Evolutionary conservation across 176 grass and related monocot species (phyloP), one percentile per base, ranked within the genome.

Genomic region (Themeda triandra): DNA sequence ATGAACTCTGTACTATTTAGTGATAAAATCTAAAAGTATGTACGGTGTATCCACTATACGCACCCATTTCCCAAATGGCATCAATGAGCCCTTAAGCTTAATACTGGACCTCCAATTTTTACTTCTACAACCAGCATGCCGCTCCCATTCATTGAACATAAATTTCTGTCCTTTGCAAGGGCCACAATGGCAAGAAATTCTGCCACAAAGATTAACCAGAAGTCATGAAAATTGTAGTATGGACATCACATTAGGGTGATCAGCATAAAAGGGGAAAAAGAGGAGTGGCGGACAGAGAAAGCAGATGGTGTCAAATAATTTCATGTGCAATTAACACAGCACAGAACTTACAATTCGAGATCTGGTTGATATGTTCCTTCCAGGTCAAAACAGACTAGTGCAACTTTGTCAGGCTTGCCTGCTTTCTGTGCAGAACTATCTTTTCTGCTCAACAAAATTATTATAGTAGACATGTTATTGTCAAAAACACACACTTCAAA

Each of bases 21-120:
- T 87, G 29, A n/a, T 30, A 85, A 54, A 86, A 44, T 18, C 68
- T 11, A 80, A 86, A 81, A 58, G 53, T 10, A 59, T 59, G 32
- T 73, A 78, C 74, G 68, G 2, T 79, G 35, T 31, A 36, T 28
- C 12, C 42, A 69, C 69, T 64, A 24, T 75, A 91, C 89, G 53
- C 33, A 98, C 96, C 93, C 93, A 98, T 98, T 95, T 95, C 64
- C 96, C 96, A 63, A 98, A 83, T 31, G 96, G 87, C 81, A 62
- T 90, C 45, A 91, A 81, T 17, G 91, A 86, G 31, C 33, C 91
- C 75, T 95, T 92, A 73, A 95, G 88, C 90, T 92, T 98, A 62
- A 98, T 95, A 88, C 93, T 98, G 27, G 93, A 90, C 73, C 92
- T 98, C 96, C 96, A 98, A 69, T 98, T 95, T 88, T 98, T 95